phyloP scores from a whole-genome alignment of 768 basidiomycete species.

The Rhodotorula taiwanensis region DNA sequence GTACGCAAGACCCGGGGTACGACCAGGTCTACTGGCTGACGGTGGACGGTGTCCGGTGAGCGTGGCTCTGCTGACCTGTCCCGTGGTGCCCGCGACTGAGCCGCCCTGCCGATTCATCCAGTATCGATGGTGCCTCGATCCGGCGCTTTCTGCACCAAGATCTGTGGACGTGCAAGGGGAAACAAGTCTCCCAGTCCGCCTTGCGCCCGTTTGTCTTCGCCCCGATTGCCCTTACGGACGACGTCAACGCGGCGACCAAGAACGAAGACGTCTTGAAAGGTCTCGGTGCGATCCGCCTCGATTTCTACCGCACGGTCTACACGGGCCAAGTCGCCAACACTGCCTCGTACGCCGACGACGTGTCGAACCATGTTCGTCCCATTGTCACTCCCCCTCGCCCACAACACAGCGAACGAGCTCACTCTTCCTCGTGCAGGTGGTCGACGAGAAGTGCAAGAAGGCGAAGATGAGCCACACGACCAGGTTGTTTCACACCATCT shows the following conservation, averaged over 20 bases:
- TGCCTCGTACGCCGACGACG: not conserved
- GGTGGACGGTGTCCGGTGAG: not conserved
- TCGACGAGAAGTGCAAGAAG: slow-evolving; percentile 19
- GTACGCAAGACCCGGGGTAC: not conserved
- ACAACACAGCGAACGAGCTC: too few species aligned
- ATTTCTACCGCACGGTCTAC: not conserved
- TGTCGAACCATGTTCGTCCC: not conserved
- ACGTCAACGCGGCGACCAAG: not conserved
- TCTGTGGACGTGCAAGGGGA: not conserved
- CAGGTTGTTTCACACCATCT: too few species aligned
- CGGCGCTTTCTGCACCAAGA: too few species aligned
- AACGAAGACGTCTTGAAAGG: slow-evolving; percentile 14
- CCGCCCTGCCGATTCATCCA: not conserved
- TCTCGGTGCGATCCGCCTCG: slow-evolving; percentile 11
- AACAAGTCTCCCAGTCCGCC: not conserved
- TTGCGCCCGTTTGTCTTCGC: slow-evolving; percentile 12
- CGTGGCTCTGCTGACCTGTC: not conserved
- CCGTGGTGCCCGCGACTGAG: not conserved
- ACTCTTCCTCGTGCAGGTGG: too few species aligned
- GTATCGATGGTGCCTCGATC: not conserved
- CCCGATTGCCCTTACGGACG: slow-evolving; percentile 9
- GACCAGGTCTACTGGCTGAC: not conserved
- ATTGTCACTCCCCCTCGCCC: too few species aligned
- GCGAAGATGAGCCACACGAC: slow-evolving; percentile 11
- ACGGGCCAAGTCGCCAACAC: too few species aligned